Evolutionary conservation across 2,329 filamentous ascomycete species (phyloP), one percentile per base, ranked within the genome.

Genomic region (Fusarium poae): DNA sequence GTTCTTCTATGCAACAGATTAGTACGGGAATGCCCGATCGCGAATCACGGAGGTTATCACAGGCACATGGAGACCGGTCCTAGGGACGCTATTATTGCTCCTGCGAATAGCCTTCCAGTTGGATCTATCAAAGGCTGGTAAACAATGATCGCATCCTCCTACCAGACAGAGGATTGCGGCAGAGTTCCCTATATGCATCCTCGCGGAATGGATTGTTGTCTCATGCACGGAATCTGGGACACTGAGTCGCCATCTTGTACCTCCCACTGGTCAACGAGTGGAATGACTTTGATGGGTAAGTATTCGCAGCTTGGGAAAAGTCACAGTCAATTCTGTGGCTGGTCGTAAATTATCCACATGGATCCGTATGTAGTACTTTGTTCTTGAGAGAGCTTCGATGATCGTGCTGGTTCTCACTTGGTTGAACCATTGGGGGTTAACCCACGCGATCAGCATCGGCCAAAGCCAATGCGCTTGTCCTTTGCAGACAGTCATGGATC

Each of bases 261-360:
- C 42, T 44, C 44, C 34, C 40, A 18, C 27, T 39, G 48, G 32
- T 39, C 34, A 49, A 37, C 44, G 46, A 35, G 34, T 37, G 49
- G 44, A 23, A 43, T 49, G 44, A 34, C 20, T 27, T 27, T 20
- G 51, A 42, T 50, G 45, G 54, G 48, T 34, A 50, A 52, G 52
- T 55, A 58, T 56, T 66, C 35, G 52, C 21, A 42, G 52, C 27
- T 44, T 42, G 49, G 53, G 65, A 61, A 60, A 56, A 55, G 37
- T 42, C 37, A 29, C 61, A 53, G 62, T 53, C 39, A 46, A 60
- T 50, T 32, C 27, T 34, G 35, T 30, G 48, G 45, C 53, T 63
- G 65, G 23, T 76, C 76, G 76, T 78, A 79, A 79, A 78, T 75
- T 45, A 77, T 79, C 77, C 77, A 68, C 60, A 70, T 70, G 77